Percentiles rank a stretch among this genome's conserved stretches.
These are phyloP conservation scores for Termitomyces sp. DNA, from an alignment of 768 basidiomycete species.

Conservation along the genomic window DNA sequence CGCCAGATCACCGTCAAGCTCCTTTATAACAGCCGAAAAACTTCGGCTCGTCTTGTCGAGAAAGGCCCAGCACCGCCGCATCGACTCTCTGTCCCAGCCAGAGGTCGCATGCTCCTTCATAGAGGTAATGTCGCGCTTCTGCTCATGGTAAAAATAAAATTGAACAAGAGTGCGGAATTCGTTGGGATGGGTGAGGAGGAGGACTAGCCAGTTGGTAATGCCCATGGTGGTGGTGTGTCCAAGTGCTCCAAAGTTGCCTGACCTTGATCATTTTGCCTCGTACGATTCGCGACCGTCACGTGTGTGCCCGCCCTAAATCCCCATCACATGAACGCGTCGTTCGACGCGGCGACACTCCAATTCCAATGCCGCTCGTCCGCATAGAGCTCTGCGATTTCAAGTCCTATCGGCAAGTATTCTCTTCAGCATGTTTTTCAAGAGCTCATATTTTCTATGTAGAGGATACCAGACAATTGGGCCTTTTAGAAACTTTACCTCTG, in stretches of 20 bases:
- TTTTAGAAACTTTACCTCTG: constrained; percentile 89
- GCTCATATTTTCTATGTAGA: constrained; percentile 28
- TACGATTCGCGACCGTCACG: constrained; percentile 13
- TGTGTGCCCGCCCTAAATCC: constrained; percentile 8
- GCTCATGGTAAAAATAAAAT: constrained; percentile 79
- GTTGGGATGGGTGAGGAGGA: constrained; percentile 73
- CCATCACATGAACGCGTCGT: constrained; percentile 11
- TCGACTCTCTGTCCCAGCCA: constrained; percentile 81
- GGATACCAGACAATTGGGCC: constrained; percentile 87
- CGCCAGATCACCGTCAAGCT: constrained; percentile 92
- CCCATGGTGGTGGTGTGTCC: constrained; percentile 38
- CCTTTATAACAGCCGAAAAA: constrained; percentile 92
- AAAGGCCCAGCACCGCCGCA: constrained; percentile 89
- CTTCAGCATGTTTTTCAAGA: no score
- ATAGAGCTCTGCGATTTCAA: constrained; percentile 97
- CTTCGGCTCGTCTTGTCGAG: constrained; percentile 86
- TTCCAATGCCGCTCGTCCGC: constrained; percentile 69
- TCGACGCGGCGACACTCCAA: neutral
- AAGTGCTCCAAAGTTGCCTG: constrained; percentile 11
- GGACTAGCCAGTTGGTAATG: constrained; percentile 54
- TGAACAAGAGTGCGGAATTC: constrained; percentile 85
- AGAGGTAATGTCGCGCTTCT: constrained; percentile 77
- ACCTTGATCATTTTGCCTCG: constrained; percentile 7
- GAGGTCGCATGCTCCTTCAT: constrained; percentile 72
- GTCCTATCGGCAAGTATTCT: constrained; percentile 72